Conservation (phyloP, 306 rosid species). For the Trichosanthes cucumerina region DNA sequence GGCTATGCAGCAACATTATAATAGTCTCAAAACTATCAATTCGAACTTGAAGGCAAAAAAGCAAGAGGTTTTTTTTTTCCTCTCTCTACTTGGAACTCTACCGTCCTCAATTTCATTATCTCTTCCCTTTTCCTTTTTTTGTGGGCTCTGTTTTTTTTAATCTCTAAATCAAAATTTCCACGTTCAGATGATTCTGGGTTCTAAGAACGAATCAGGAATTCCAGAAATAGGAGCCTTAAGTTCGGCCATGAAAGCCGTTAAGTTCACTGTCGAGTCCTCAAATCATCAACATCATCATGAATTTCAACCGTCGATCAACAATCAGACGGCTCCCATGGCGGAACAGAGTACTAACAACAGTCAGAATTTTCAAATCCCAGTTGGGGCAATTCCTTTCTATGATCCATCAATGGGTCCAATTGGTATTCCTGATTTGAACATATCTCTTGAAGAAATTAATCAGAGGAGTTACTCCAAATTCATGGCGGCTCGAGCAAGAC, state of each 20-base stretch:
- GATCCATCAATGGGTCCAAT: slow-evolving; percentile 7
- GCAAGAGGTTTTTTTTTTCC: slow-evolving; percentile 22
- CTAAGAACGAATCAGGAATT: not conserved
- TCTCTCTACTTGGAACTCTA: not conserved
- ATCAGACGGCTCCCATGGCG: slow-evolving; percentile 13
- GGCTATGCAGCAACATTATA: slow-evolving; percentile 17
- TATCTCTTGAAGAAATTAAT: not conserved
- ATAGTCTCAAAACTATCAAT: slow-evolving; percentile 20
- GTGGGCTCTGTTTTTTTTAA: not conserved
- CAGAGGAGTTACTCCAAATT: slow-evolving; percentile 10
- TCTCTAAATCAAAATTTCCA: not conserved
- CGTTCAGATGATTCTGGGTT: not conserved
- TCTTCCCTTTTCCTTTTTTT: not conserved
- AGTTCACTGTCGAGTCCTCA: not conserved
- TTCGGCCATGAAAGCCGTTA: not conserved
- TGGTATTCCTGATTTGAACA: slow-evolving; percentile 43
- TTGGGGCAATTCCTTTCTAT: not conserved
- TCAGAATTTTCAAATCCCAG: slow-evolving; percentile 3
- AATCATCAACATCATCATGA: not conserved
- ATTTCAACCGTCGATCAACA: not conserved
- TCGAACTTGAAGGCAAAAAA: slow-evolving; percentile 28
- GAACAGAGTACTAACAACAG: not conserved
- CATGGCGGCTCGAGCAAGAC: slow-evolving; percentile 39
- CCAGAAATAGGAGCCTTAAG: not conserved
- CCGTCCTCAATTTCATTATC: not conserved